A percentile compares a stretch with the other conserved stretches of the same genome.
These are phyloP conservation scores for Yarrowia deformans DNA, from an alignment of 805 yeast species.

Conservation along the genomic window DNA sequence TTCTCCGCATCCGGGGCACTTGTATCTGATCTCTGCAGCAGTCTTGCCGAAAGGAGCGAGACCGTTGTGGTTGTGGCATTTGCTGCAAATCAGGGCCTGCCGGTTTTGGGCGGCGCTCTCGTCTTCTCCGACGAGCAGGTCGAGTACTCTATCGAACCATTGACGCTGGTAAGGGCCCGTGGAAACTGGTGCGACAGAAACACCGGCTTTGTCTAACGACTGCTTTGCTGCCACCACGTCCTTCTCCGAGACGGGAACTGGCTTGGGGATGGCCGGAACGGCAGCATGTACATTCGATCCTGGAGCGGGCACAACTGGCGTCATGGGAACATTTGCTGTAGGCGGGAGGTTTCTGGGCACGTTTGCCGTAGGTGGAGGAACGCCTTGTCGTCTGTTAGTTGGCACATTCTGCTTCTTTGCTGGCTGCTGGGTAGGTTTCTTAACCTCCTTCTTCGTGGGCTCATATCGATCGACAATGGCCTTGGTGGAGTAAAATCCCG, in stretches of 20 bases:
- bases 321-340: neutral
- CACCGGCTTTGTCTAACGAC: conserved; percentile 9
- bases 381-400: conserved; percentile 1
- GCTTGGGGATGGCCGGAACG: conserved; percentile 11
- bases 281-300: neutral
- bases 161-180: conserved; percentile 45
- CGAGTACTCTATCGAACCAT: conserved; percentile 56
- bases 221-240: conserved; percentile 9
- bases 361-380: conserved; percentile 19
- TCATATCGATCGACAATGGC: conserved; percentile 76
- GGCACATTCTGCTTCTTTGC: conserved; percentile 2
- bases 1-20: conserved; percentile 58
- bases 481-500: conserved; percentile 78
- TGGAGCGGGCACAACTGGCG: neutral
- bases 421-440: conserved; percentile 7
- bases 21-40: conserved; percentile 61
- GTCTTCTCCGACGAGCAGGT: conserved; percentile 64
- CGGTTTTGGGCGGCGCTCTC: conserved; percentile 66
- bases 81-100: conserved; percentile 74
- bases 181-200: conserved; percentile 5
- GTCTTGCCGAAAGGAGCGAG: conserved; percentile 73
- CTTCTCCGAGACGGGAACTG: conserved; percentile 8
- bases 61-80: conserved; percentile 75
- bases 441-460: conserved; percentile 55
- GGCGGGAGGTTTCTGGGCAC: neutral